These are phyloP conservation scores for Pistacia integerrima DNA, from an alignment of 345 rosid species.

Conservation along the genomic window DNA sequence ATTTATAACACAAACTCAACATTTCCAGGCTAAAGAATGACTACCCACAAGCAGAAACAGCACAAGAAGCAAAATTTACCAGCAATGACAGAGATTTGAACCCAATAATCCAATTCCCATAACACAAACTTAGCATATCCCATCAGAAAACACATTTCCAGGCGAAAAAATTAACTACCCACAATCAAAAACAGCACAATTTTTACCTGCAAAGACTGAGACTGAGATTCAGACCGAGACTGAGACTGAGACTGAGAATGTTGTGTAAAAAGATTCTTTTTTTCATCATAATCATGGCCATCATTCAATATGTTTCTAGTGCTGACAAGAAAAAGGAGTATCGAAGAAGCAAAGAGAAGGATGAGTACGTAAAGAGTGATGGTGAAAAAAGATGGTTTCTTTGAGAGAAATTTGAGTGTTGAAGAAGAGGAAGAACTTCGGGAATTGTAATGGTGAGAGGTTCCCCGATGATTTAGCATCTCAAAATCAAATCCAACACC, in stretches of 20 bases:
- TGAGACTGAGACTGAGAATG: slow-evolving; percentile 13
- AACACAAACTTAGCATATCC: slow-evolving; percentile 21
- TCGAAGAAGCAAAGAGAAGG: slow-evolving; percentile 34
- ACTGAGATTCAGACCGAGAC: neutral
- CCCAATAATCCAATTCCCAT: neutral
- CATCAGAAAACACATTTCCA: neutral
- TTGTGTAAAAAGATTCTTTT: slow-evolving; percentile 19
- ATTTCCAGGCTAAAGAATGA: no score
- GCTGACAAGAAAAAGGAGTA: slow-evolving; percentile 30
- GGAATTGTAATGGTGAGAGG: slow-evolving; percentile 20
- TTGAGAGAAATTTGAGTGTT: slow-evolving; percentile 24
- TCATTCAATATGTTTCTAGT: slow-evolving; percentile 39
- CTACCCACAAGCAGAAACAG: no score
- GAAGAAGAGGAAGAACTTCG: slow-evolving; percentile 22
- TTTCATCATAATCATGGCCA: slow-evolving; percentile 14
- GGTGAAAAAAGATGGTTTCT: slow-evolving; percentile 23
- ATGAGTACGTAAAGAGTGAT: slow-evolving; percentile 32
- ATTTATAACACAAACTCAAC: no score
- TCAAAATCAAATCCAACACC: slow-evolving; percentile 1
- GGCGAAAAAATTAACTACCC: neutral
- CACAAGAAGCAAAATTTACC: no score
- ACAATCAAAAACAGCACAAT: neutral
- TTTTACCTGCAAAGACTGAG: slow-evolving; percentile 28
- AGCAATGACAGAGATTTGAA: no score
- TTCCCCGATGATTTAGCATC: slow-evolving; percentile 36